phyloP scores from a whole-genome alignment of 1,284 basidiomycete species.

The Moesziomyces sp. region DNA sequence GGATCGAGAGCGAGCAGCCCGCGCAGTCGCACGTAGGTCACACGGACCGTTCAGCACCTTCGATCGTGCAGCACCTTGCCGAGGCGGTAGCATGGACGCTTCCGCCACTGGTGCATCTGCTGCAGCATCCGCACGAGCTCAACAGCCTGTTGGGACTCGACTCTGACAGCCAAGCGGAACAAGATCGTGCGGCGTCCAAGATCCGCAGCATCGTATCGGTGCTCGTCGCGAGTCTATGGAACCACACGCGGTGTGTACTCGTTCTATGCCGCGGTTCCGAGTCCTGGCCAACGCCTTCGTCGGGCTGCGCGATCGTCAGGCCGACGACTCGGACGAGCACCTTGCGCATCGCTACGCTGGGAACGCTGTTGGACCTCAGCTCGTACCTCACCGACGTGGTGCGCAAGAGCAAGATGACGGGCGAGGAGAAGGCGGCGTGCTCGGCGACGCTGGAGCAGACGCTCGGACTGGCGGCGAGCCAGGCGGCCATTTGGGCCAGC shows the following conservation, averaged over 20 bases:
- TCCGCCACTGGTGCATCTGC: constrained; percentile 86
- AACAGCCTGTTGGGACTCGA: constrained; percentile 79
- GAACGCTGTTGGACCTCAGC: constrained; percentile 60
- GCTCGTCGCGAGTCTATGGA: constrained; percentile 75
- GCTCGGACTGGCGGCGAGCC: constrained; percentile 36
- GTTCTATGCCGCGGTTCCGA: constrained; percentile 77
- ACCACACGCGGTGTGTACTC: constrained; percentile 77
- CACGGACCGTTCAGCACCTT: constrained; percentile 6
- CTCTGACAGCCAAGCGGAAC: constrained; percentile 66
- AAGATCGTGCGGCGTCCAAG: constrained; percentile 71
- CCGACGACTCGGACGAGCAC: constrained; percentile 55
- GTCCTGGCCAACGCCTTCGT: constrained; percentile 77
- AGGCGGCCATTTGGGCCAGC: constrained; percentile 44
- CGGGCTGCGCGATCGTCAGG: constrained; percentile 69
- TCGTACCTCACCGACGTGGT: constrained; percentile 51
- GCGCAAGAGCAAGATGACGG: constrained; percentile 19
- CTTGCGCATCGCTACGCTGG: constrained; percentile 53
- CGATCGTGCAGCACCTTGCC: constrained; percentile 27
- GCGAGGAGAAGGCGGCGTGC: constrained; percentile 5
- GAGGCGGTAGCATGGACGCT: constrained; percentile 68
- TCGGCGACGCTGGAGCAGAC: constrained; percentile 45
- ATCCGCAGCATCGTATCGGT: constrained; percentile 39
- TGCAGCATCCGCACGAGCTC: constrained; percentile 89
- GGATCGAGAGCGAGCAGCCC: constrained; percentile 30
- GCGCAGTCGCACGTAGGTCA: neutral